phyloP scores from a whole-genome alignment of 2,329 filamentous ascomycete species.

The Nemania sp. region DNA sequence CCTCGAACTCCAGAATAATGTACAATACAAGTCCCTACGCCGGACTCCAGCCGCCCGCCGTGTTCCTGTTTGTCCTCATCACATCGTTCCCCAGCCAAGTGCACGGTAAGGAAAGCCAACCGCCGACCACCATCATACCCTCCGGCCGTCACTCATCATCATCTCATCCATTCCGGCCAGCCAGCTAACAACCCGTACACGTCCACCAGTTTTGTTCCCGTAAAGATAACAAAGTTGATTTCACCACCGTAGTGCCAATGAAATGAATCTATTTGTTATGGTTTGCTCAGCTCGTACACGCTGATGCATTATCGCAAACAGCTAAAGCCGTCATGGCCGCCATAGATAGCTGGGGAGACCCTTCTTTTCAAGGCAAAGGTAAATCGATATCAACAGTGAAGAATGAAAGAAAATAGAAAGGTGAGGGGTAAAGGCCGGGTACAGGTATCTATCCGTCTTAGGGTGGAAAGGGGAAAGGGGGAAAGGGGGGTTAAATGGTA shows the following conservation, averaged over 20 bases:
- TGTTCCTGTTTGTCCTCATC: slow-evolving; percentile 32
- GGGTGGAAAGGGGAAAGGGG: slow-evolving; percentile 12
- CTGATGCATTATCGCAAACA: neutral
- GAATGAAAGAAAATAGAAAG: slow-evolving; percentile 1
- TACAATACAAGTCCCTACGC: slow-evolving; percentile 29
- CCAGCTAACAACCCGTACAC: neutral
- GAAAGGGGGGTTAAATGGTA: slow-evolving; percentile 15
- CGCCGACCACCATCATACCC: neutral
- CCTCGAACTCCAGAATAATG: slow-evolving; percentile 16
- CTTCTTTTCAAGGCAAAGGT: neutral
- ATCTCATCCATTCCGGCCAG: neutral
- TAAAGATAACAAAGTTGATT: neutral
- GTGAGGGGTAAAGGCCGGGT: slow-evolving; percentile 3
- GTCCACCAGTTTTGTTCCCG: neutral
- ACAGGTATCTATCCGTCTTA: slow-evolving; percentile 7
- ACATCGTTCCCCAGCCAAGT: slow-evolving; percentile 28
- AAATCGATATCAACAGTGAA: neutral
- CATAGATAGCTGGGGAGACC: neutral
- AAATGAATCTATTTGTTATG: slow-evolving; percentile 3
- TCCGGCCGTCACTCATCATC: slow-evolving; percentile 10
- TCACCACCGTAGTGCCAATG: neutral
- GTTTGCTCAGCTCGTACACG: slow-evolving; percentile 1
- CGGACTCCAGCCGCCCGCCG: slow-evolving; percentile 28
- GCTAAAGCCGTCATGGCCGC: neutral
- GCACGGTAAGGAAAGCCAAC: slow-evolving; percentile 10